Evolutionary conservation across 495 filamentous ascomycete genomes (phyloP).

Genomic region (Trichoderma reesei): DNA sequence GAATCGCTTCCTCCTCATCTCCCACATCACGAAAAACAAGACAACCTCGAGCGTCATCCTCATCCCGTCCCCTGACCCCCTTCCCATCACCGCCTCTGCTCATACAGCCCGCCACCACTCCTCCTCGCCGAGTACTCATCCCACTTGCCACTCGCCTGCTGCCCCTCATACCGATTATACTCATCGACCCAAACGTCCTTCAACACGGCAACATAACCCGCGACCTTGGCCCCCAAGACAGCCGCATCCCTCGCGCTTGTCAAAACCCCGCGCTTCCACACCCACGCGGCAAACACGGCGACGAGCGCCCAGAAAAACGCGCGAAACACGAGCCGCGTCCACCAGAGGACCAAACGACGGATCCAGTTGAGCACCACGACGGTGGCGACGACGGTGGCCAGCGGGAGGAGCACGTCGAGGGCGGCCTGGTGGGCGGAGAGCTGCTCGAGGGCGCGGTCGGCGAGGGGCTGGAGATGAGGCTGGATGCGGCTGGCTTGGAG

Average conservation of each 20-base stretch:
- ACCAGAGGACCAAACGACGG: constrained; percentile 60
- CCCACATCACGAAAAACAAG: too few species aligned
- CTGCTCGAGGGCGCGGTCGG: constrained; percentile 28
- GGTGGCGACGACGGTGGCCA: constrained; percentile 40
- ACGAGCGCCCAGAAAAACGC: constrained; percentile 51
- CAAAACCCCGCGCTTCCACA: constrained; percentile 57
- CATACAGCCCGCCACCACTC: neutral
- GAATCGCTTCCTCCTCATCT: neutral
- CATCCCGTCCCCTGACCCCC: neutral
- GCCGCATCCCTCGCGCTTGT: constrained; percentile 46
- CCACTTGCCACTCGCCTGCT: constrained; percentile 16
- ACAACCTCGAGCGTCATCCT: too few species aligned
- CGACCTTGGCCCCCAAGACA: constrained; percentile 19
- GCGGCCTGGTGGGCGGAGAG: constrained; percentile 46
- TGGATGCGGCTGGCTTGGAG: constrained; percentile 15
- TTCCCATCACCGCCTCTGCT: neutral
- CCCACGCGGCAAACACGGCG: constrained; percentile 37
- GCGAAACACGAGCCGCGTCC: constrained; percentile 51
- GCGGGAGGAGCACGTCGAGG: constrained; percentile 36
- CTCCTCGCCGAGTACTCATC: neutral
- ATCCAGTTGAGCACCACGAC: constrained; percentile 53
- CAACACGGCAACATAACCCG: constrained; percentile 43
- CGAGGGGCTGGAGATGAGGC: constrained; percentile 32
- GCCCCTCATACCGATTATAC: constrained; percentile 37
- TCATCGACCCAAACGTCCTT: constrained; percentile 47